Percentiles rank a stretch among this genome's conserved stretches.
These are phyloP conservation scores for Russula olivacea DNA, from an alignment of 768 basidiomycete species.

Conservation along the genomic window DNA sequence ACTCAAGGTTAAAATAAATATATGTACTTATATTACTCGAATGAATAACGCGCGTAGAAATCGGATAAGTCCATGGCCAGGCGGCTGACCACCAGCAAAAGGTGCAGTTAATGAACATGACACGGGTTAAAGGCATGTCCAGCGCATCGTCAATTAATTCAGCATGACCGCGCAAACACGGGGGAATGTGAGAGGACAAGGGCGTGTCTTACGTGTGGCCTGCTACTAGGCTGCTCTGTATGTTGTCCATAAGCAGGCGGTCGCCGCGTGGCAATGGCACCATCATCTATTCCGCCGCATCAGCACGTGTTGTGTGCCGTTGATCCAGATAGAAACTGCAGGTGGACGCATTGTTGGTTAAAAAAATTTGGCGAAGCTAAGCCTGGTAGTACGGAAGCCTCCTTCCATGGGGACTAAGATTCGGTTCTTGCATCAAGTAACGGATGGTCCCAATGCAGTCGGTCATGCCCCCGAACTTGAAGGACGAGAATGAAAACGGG, in stretches of 20 bases:
- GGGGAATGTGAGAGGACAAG: background rate
- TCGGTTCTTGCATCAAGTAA: conserved; percentile 4
- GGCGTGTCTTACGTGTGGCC: conserved; percentile 9
- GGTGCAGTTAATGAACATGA: background rate
- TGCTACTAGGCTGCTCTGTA: background rate
- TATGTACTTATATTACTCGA: background rate
- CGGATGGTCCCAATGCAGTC: background rate
- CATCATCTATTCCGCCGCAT: conserved; percentile 10
- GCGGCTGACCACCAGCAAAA: background rate
- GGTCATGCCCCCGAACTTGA: background rate
- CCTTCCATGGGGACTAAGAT: background rate
- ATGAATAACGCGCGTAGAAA: background rate
- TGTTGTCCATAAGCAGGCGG: background rate
- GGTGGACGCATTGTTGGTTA: conserved; percentile 8
- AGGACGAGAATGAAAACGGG: background rate
- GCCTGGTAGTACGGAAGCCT: conserved; percentile 2
- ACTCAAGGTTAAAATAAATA: background rate
- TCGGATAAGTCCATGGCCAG: background rate
- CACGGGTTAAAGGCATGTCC: conserved; percentile 14
- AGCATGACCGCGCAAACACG: background rate
- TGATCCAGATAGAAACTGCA: conserved; percentile 16
- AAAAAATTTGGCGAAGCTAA: conserved; percentile 12
- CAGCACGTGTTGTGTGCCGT: conserved; percentile 15
- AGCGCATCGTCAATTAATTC: background rate
- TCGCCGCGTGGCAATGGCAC: conserved; percentile 10